phyloP scores from a whole-genome alignment of 305 asterid species.

The Fraxinus platypoda region DNA sequence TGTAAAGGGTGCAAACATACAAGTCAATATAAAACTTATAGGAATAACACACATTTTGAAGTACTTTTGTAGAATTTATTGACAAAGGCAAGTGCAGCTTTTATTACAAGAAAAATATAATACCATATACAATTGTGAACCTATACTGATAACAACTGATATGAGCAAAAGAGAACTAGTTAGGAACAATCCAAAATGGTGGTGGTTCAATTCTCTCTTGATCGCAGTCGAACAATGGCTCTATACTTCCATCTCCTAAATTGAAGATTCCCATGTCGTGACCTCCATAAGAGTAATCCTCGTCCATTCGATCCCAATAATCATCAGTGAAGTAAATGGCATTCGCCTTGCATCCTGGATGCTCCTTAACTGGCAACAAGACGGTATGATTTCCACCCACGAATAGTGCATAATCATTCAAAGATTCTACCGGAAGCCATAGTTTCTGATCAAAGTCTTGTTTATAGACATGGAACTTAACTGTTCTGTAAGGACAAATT shows the following conservation, averaged over 20 bases:
- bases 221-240: not conserved
- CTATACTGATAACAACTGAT: not conserved
- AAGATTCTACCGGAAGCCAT: constrained; percentile 24
- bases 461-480: constrained; percentile 24
- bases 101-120: not conserved
- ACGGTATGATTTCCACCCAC: constrained; percentile 37
- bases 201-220: constrained; percentile 19
- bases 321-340: constrained; percentile 40
- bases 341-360: constrained; percentile 2
- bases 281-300: constrained; percentile 35
- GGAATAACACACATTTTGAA: not conserved
- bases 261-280: constrained; percentile 36
- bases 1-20: not conserved
- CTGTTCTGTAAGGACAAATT: constrained; percentile 28
- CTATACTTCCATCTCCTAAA: constrained; percentile 20
- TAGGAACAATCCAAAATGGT: constrained; percentile 28
- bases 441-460: not conserved
- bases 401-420: constrained; percentile 24
- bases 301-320: constrained; percentile 33
- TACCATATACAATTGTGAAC: not conserved
- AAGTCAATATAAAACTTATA: not conserved
- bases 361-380: constrained; percentile 3
- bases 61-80: not conserved
- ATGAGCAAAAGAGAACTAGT: not conserved
- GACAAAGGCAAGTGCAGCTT: not conserved